Evolutionary conservation across 352 stramenopile species (phyloP).

Genomic region (Thalassiosira mediterranea): DNA sequence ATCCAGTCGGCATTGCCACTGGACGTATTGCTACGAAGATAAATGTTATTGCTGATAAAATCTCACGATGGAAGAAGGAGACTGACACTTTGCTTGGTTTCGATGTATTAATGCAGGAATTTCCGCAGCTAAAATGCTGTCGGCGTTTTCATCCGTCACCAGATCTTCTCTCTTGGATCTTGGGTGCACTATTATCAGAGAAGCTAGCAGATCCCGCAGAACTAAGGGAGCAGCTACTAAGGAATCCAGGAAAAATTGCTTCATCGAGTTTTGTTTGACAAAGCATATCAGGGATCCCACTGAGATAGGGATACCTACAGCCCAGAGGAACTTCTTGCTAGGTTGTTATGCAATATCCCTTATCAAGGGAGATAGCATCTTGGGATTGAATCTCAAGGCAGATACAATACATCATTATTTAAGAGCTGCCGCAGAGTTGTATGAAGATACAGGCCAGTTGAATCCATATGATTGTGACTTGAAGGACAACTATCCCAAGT

Average conservation of each 20-base stretch:
- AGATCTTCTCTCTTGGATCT: slow-evolving; percentile 32
- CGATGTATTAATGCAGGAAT: slow-evolving; percentile 24
- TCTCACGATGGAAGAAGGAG: slow-evolving; percentile 34
- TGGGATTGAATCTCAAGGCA: neutral
- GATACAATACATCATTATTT: slow-evolving; percentile 20
- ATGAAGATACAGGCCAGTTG: neutral
- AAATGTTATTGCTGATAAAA: slow-evolving; percentile 50
- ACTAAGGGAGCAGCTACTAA: slow-evolving; percentile 28
- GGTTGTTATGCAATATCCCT: slow-evolving; percentile 30
- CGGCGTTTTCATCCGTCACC: slow-evolving; percentile 31
- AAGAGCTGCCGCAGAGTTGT: neutral
- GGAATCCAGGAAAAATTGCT: slow-evolving; percentile 22
- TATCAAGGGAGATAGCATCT: slow-evolving; percentile 30
- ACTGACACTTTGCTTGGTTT: slow-evolving; percentile 21
- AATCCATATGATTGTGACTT: neutral
- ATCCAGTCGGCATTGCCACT: slow-evolving; percentile 29
- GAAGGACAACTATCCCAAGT: slow-evolving; percentile 12
- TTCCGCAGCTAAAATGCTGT: slow-evolving; percentile 32
- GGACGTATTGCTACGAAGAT: slow-evolving; percentile 22
- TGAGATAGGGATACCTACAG: neutral
- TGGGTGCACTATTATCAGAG: slow-evolving; percentile 27
- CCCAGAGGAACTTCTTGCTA: slow-evolving; percentile 34
- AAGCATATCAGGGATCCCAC: slow-evolving; percentile 1
- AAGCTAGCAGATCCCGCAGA: slow-evolving; percentile 21
- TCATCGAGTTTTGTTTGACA: slow-evolving; percentile 17